phyloP scores from a whole-genome alignment of 2,329 filamentous ascomycete species.

The Sporothrix pallida region DNA sequence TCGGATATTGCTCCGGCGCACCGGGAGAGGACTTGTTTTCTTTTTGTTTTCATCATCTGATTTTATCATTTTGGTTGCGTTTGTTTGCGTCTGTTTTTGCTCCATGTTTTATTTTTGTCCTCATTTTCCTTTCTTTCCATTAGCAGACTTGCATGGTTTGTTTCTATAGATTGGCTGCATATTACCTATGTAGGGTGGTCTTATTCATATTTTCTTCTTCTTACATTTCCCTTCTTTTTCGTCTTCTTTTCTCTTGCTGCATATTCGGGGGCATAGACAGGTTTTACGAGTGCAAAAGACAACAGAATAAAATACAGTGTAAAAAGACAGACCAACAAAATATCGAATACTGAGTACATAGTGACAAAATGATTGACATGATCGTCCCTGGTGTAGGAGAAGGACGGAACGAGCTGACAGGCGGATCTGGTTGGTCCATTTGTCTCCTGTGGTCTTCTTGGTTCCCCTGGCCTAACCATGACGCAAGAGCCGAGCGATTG shows the following conservation, averaged over 20 bases:
- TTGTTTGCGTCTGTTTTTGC: not conserved
- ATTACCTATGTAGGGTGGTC: no score
- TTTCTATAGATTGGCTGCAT: not conserved
- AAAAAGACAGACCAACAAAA: not conserved
- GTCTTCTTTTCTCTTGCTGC: not conserved
- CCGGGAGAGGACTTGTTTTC: not conserved
- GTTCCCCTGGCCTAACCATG: not conserved
- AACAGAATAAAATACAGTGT: not conserved
- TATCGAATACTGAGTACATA: not conserved
- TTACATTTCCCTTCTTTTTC: not conserved
- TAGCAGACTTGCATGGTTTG: not conserved
- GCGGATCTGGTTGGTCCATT: not conserved
- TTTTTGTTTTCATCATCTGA: not conserved
- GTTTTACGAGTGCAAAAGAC: not conserved
- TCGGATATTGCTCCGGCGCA: slow-evolving; percentile 8
- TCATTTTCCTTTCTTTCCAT: not conserved
- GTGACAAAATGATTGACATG: not conserved
- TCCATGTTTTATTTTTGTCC: not conserved
- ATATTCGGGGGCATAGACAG: not conserved
- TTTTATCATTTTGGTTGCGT: not conserved
- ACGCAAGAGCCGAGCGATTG: slow-evolving; percentile 18
- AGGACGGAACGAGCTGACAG: not conserved
- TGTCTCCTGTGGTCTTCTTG: not conserved
- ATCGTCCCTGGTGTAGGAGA: not conserved
- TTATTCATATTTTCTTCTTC: not conserved